These are phyloP conservation scores for Microcera coccophila DNA, from an alignment of 2,329 filamentous ascomycete species.

Conservation along the genomic window DNA sequence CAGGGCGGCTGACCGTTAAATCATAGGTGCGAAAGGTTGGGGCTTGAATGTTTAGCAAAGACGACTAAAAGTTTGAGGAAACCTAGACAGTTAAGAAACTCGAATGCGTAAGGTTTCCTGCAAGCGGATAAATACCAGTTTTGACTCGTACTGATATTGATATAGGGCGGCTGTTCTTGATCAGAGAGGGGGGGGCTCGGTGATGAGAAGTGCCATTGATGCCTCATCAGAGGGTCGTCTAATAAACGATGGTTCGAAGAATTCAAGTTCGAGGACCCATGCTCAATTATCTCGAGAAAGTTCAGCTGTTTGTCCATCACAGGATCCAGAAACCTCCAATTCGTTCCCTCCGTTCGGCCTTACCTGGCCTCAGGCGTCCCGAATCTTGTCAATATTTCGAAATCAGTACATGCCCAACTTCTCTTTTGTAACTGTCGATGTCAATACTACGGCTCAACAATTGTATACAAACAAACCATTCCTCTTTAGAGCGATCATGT, in stretches of 20 bases:
- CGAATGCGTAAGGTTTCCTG: background rate
- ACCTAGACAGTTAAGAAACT: conserved; percentile 28
- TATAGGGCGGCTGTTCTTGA: too few species aligned
- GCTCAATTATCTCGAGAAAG: too few species aligned
- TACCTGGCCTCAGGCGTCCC: conserved; percentile 37
- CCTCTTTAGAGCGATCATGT: conserved; percentile 37
- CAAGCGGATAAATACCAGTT: too few species aligned
- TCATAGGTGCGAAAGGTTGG: conserved; percentile 25
- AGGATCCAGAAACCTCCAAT: background rate
- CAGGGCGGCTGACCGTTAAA: background rate
- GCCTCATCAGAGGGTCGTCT: too few species aligned
- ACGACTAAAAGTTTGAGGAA: conserved; percentile 29
- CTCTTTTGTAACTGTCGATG: conserved; percentile 36
- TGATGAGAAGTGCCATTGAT: too few species aligned
- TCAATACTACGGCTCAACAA: conserved; percentile 26
- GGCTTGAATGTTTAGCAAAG: conserved; percentile 28
- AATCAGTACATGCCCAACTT: conserved; percentile 33
- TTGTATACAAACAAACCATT: conserved; percentile 36
- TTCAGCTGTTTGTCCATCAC: too few species aligned
- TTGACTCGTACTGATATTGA: too few species aligned
- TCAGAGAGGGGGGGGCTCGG: too few species aligned
- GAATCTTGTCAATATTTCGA: conserved; percentile 33
- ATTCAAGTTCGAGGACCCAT: too few species aligned
- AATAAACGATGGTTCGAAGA: too few species aligned
- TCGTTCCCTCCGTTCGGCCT: conserved; percentile 32